Conservation (phyloP, 2,329 filamentous ascomycete species). For the Blastomyces gilchristii region DNA sequence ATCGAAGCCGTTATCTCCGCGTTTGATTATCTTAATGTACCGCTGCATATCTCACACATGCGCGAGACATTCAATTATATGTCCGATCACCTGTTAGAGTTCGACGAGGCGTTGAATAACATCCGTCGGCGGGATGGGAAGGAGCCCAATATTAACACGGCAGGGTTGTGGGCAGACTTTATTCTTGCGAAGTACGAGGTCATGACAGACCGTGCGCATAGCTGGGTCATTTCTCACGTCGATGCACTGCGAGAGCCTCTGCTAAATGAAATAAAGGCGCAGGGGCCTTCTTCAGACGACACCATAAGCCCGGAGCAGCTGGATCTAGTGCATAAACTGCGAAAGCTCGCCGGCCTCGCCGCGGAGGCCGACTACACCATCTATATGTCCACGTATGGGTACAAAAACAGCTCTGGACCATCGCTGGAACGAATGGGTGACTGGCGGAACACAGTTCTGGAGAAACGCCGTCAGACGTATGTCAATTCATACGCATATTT, state of each 20-base stretch:
- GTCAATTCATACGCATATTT: neutral
- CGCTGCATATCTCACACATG: constrained; percentile 11
- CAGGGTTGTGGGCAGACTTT: constrained; percentile 18
- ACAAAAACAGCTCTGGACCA: constrained; percentile 15
- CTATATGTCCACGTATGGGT: constrained; percentile 21
- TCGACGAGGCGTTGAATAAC: constrained; percentile 16
- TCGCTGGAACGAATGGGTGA: neutral
- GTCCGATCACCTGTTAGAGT: constrained; percentile 14
- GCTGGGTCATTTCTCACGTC: constrained; percentile 18
- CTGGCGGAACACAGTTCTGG: neutral
- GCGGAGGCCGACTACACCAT: constrained; percentile 18
- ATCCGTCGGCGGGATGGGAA: constrained; percentile 8
- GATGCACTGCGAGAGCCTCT: constrained; percentile 14
- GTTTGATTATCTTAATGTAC: constrained; percentile 21
- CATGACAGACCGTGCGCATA: constrained; percentile 19
- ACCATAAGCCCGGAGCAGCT: constrained; percentile 13
- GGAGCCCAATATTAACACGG: constrained; percentile 12
- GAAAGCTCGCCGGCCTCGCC: constrained; percentile 13
- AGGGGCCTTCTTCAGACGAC: neutral
- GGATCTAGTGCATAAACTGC: constrained; percentile 13
- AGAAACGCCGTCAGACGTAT: neutral
- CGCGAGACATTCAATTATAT: constrained; percentile 21
- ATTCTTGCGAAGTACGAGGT: constrained; percentile 18
- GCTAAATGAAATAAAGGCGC: constrained; percentile 9
- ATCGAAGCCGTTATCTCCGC: constrained; percentile 17